Evolutionary conservation across 1,284 basidiomycete genomes (phyloP).

Genomic region (Ceratobasidium papillatum): DNA sequence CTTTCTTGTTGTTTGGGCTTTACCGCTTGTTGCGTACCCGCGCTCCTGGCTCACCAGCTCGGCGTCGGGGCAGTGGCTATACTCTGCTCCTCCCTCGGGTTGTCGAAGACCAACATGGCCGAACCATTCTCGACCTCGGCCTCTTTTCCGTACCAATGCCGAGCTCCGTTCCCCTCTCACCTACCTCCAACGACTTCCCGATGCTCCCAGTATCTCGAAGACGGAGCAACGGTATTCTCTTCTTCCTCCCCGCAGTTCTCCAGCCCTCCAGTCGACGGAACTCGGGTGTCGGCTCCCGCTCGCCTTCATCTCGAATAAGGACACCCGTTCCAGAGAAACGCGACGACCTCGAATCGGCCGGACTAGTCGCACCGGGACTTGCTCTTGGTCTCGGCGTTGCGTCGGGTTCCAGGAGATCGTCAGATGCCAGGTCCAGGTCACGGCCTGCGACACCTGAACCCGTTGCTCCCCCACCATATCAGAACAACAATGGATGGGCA

Average conservation of each 20-base stretch:
- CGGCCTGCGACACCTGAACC: constrained; percentile 26
- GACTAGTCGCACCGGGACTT: constrained; percentile 17
- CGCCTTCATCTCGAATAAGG: constrained; percentile 10
- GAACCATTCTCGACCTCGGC: constrained; percentile 75
- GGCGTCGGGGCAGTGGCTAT: constrained; percentile 68
- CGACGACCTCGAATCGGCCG: constrained; percentile 21
- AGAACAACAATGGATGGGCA: constrained; percentile 2
- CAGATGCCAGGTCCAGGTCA: constrained; percentile 10
- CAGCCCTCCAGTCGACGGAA: constrained; percentile 30
- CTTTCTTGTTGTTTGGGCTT: constrained; percentile 74
- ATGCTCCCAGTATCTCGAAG: constrained; percentile 56
- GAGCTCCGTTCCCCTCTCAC: constrained; percentile 65
- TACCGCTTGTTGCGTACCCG: constrained; percentile 62
- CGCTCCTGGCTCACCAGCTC: constrained; percentile 43
- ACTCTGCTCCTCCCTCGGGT: constrained; percentile 77
- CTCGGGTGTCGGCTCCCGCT: constrained; percentile 5
- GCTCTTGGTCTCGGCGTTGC: constrained; percentile 15
- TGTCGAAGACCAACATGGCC: constrained; percentile 66
- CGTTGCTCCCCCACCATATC: constrained; percentile 25
- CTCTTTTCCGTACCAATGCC: constrained; percentile 65
- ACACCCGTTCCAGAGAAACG: constrained; percentile 23
- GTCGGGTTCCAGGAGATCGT: constrained; percentile 22
- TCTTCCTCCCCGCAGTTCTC: constrained; percentile 85
- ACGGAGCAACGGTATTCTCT: constrained; percentile 65
- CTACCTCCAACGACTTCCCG: constrained; percentile 61